Evolutionary conservation across 2,329 filamentous ascomycete species (phyloP), one percentile per base, ranked within the genome.

Genomic region (Epichloe typhina): DNA sequence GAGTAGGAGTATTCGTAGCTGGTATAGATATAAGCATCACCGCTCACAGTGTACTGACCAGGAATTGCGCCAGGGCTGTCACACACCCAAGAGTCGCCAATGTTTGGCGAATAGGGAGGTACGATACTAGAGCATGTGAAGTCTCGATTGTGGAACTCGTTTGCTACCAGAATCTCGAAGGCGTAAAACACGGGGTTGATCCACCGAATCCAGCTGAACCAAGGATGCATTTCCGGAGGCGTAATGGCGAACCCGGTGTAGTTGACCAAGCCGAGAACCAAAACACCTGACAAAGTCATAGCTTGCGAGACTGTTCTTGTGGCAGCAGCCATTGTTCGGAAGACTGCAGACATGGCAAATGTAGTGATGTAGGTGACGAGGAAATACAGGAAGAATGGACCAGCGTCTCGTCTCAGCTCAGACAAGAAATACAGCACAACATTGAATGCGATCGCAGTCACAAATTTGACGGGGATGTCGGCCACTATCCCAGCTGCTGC

Each of bases 171-270:
- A 2, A 79, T 75, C 61, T 89, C 85, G 56, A 89, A 91, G 2
- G 76, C 82, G 59, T 89, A 89, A 43, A 73, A 81, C 37, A 89
- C 77, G 0, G 84, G 84, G 53, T 89, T 83, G 47, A 89, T 72
- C 67, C 82, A 88, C 31, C 82, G 77, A 49, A 90, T 83, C 86
- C 86, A 90, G 31, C 78, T 70, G 46, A 84, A 82, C 84, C 85
- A 91, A 0, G 76, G 77, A 21, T 81, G 74, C 83, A 84, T 88
- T 59, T 84, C 57, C 0, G 69, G 67, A 2, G 68, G 62, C 0
- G 67, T 59, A 36, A 78, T 71, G 31, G 71, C 66, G 59, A 83
- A 82, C 52, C 78, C 81, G 0, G 81, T 82, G 61, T 74, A 75
- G 23, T 73, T 80, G 58, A 82, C 72, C 4, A 86, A 71, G 13